phyloP scores from a whole-genome alignment of 2,329 filamentous ascomycete species.

The Tothia fuscella region DNA sequence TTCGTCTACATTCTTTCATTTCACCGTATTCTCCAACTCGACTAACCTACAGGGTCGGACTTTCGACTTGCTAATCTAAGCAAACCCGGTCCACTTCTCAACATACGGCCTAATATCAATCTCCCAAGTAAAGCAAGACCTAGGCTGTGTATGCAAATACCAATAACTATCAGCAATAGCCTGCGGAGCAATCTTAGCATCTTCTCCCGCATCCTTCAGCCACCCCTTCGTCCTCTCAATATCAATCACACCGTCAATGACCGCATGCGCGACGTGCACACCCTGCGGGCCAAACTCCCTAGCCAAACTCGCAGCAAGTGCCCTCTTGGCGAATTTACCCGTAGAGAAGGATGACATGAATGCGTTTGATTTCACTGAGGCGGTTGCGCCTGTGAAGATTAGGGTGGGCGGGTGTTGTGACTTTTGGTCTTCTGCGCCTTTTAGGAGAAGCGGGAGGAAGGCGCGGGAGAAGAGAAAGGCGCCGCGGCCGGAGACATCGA shows the following conservation, averaged over 20 bases:
- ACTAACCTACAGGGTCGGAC: no score
- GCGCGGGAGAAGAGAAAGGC: slow-evolving; percentile 67
- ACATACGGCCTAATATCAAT: slow-evolving; percentile 68
- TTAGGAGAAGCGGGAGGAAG: slow-evolving; percentile 57
- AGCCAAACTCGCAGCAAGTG: slow-evolving; percentile 61
- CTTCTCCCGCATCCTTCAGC: slow-evolving; percentile 41
- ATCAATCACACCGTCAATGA: slow-evolving; percentile 79
- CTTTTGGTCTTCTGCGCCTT: slow-evolving; percentile 37
- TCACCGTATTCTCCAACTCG: no score
- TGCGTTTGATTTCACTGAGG: slow-evolving; percentile 61
- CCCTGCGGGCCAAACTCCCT: slow-evolving; percentile 77
- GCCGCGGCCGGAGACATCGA: slow-evolving; percentile 47
- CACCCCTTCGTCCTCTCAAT: slow-evolving; percentile 57
- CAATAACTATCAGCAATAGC: slow-evolving; percentile 84
- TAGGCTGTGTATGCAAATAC: slow-evolving; percentile 69
- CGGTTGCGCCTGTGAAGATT: slow-evolving; percentile 80
- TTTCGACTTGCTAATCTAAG: background rate
- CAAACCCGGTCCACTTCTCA: slow-evolving; percentile 53
- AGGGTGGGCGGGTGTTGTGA: slow-evolving; percentile 59
- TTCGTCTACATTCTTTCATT: background rate
- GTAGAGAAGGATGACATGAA: slow-evolving; percentile 60
- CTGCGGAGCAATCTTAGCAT: slow-evolving; percentile 61
- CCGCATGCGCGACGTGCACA: slow-evolving; percentile 69
- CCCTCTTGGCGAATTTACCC: slow-evolving; percentile 69
- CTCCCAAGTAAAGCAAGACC: slow-evolving; percentile 70